Evolutionary conservation across 2,329 filamentous ascomycete species (phyloP), one percentile per base, ranked within the genome.

Genomic region (Colletotrichum camelliae): DNA sequence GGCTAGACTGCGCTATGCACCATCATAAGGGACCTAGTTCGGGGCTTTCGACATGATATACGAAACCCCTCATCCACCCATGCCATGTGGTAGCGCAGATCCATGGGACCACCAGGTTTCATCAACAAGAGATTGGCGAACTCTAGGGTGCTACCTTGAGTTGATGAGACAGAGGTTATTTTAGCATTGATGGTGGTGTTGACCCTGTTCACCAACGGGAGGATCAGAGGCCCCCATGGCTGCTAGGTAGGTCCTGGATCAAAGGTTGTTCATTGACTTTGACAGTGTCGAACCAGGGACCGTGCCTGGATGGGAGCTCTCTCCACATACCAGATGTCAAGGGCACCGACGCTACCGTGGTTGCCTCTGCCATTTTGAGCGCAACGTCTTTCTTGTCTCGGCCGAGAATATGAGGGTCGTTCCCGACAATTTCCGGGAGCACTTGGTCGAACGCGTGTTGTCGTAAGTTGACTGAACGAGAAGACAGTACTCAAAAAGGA

Each of bases 121-220:
- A 64, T 18, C 16, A n/a, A 15, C 13, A 43, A 24, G 18, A 24
- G 2, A 35, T 29, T 33, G 24, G 6, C 8, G 72, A 68, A 67
- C 37, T 64, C 37, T 48, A 18, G 27, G 31, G 12, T 21, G 13
- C 39, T 31, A 57, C 62, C 55, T 48, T 33, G 29, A 15, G 5
- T 15, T 18, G 9, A 33, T 76, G 74, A 74, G 70, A 74, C 74
- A 74, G 74, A 74, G 74, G 64, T 24, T 76, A 74, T 69, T 74
- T 76, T 21, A 64, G 74, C 74, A 69, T 76, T 57, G 74, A 74
- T 76, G 57, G 61, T 43, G 37, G 43, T 64, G 65, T 33, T 52
- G 64, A 58, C 55, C 24, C 55, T 7, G 52, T 67, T 13, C 29
- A 10, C 24, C 4, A 29, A 16, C 35, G 37, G 35, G 15, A 24